Base-by-base conservation (phyloP, 441 rosid species). In the Gossypium gossypioides region DNA sequence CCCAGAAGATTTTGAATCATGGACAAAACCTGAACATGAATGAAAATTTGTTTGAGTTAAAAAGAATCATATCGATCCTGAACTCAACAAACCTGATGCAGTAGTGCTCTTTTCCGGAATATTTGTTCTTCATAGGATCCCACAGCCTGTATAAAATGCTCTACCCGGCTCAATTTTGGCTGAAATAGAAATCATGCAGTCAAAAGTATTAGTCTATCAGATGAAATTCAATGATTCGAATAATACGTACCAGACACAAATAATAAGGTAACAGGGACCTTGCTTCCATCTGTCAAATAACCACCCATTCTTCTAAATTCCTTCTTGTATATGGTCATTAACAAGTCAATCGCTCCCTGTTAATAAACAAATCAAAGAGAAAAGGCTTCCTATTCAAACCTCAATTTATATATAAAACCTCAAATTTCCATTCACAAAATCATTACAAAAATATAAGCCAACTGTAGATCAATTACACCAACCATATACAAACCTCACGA, bases 261-360 rank as follows among this genome's bases (percentile, higher is more conserved):
- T 40, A 44, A 9, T 21, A 60, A 7, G 8, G 56, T 21, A 68
- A 67, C 3, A 59, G 75, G 70, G 64, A 95, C 97, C 92, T 91
- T 86, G 91, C 96, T 82, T 75, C 80, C 88, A 75, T 88, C 74
- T 6, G 95, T 88, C 85, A 95, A 82, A 82, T 88, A 95, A 51
- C 87, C 91, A 54, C 85, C 88, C 80, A 84, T 52, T 24, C 80
- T 75, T 65, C 81, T 83, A 64, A 95, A 75, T 79, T 91, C 95
- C 83, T 89, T 91, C 88, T 89, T 91, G 84, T 95, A 92, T 40
- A 91, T 95, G 50, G 92, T 85, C 79, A 91, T 75, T 77, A 95
- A 75, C 86, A 95, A 82, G 82, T 92, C 88, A 76, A 95, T 89
- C 65, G 99, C 99, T 81, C 98, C 99, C 98, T 95, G 82, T 71